Evolutionary conservation across 108 stramenopile species (phyloP), one percentile per base, ranked within the genome.

Genomic region (Nitzschia sp.): DNA sequence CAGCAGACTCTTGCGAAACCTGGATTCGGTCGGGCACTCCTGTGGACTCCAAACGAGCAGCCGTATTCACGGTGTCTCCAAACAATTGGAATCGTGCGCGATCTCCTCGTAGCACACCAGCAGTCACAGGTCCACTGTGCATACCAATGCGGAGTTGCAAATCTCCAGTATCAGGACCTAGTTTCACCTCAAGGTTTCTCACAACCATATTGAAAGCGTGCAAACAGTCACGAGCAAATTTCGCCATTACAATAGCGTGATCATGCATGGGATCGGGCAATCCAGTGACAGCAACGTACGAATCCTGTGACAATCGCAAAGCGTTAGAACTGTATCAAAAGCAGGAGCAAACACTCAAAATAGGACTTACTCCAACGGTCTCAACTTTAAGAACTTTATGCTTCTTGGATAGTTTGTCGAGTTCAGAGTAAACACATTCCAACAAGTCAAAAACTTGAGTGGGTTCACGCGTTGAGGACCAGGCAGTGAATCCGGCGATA

Each of bases 401-500:
- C 19, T 46, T 42, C 41, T 42, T 22, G 19, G 82, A 77, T 14
- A 80, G 48, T 34, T 57, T 63, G 42, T 83, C 79, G 46, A 81
- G 80, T 29, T 78, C 80, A 69, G 73, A 78, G 59, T 80, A 83
- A 17, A 83, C 37, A 21, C 43, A 52, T 34, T 83, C 83, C 9
- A 83, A 75, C 2, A 83, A 77, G 10, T 22, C 41, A 58, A 83
- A 83, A 1, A 84, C 83, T 55, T 81, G 77, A 46, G 78, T 59
- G 3, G 83, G 83, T 10, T 78, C 78, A n/a, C 75, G 57, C 24
- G 65, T 73, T 7, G 80, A 69, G 50, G 77, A 79, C 83, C 83
- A 84, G 10, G 67, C 67, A 11, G 55, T 57, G 53, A 57, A 55
- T 65, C 78, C 78, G 34, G 61, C 77, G 53, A 83, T 80, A 56